A percentile compares a stretch with the other conserved stretches of the same genome.
These are phyloP conservation scores for Vitis hybrid DNA, from an alignment of 177 flowering plant species.

Conservation along the genomic window DNA sequence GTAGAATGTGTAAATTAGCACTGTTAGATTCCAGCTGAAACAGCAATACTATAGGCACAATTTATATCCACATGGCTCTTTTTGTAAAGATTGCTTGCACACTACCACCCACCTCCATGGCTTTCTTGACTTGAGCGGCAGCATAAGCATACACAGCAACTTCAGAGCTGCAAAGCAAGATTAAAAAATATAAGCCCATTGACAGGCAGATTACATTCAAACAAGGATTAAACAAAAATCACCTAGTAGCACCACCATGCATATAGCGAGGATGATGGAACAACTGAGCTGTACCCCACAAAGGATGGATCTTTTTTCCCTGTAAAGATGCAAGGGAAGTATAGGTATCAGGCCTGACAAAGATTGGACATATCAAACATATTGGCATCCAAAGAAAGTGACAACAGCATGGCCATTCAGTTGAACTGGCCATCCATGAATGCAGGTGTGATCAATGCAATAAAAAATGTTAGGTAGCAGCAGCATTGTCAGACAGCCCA, in stretches of 20 bases:
- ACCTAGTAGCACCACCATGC: conserved; percentile 99
- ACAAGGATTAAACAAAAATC: conserved; percentile 1
- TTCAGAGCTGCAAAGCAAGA: conserved; percentile 64
- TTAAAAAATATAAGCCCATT: not conserved
- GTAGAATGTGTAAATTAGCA: conserved; percentile 4
- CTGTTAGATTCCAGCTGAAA: not conserved
- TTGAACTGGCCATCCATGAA: too few relatives aligned
- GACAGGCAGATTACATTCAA: not conserved
- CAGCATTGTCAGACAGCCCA: too few relatives aligned
- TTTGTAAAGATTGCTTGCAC: not conserved
- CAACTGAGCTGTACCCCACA: conserved; percentile 98
- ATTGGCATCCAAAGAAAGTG: not conserved
- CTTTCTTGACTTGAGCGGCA: conserved; percentile 99
- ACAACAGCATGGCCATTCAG: too few relatives aligned
- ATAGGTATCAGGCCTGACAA: too few relatives aligned
- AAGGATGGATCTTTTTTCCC: conserved; percentile 72
- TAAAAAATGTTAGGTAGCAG: too few relatives aligned
- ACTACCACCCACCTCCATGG: conserved; percentile 68
- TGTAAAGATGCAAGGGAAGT: conserved; percentile 16
- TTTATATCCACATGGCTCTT: not conserved
- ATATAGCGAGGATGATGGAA: conserved; percentile 94
- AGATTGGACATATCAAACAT: too few relatives aligned
- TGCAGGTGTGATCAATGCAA: too few relatives aligned
- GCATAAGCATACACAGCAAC: conserved; percentile 85
- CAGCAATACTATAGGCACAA: not conserved